Conservation (phyloP, 2,329 filamentous ascomycete species). For the Clarireedia homoeocarpa region DNA sequence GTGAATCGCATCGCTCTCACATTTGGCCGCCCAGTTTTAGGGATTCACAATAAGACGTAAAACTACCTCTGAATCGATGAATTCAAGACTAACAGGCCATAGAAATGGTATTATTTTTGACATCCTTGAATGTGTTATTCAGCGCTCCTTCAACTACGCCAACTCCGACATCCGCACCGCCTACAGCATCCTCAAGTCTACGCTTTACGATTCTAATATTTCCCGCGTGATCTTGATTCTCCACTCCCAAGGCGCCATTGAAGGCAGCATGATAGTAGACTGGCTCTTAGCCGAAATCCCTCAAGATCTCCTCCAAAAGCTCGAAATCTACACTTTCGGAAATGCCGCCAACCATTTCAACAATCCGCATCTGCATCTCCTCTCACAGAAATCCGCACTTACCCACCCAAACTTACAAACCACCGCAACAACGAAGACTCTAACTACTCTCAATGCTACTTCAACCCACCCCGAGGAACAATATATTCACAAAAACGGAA, state of each 20-base stretch:
- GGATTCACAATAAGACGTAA: constrained; percentile 67
- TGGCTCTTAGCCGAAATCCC: constrained; percentile 68
- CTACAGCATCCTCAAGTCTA: constrained; percentile 53
- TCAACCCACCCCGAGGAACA: not conserved
- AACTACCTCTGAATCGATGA: not conserved
- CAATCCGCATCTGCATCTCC: constrained; percentile 53
- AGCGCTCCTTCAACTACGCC: constrained; percentile 66
- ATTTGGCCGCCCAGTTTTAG: constrained; percentile 62
- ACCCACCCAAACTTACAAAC: constrained; percentile 33
- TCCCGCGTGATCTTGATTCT: constrained; percentile 66
- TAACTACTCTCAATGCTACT: not conserved
- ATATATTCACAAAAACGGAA: not conserved
- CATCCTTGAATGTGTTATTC: constrained; percentile 67
- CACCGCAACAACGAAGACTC: constrained; percentile 24
- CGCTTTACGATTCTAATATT: constrained; percentile 52
- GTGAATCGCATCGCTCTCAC: constrained; percentile 63
- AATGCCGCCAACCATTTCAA: constrained; percentile 77
- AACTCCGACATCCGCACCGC: constrained; percentile 60
- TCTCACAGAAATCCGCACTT: constrained; percentile 36
- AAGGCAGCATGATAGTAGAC: constrained; percentile 65
- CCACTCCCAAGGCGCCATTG: constrained; percentile 72
- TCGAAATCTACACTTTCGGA: constrained; percentile 74
- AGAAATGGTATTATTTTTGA: constrained; percentile 64
- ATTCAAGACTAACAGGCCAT: not conserved
- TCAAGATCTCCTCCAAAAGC: constrained; percentile 54